These are phyloP conservation scores for Talaromyces sp. DNA, from an alignment of 2,329 filamentous ascomycete species.

Conservation along the genomic window DNA sequence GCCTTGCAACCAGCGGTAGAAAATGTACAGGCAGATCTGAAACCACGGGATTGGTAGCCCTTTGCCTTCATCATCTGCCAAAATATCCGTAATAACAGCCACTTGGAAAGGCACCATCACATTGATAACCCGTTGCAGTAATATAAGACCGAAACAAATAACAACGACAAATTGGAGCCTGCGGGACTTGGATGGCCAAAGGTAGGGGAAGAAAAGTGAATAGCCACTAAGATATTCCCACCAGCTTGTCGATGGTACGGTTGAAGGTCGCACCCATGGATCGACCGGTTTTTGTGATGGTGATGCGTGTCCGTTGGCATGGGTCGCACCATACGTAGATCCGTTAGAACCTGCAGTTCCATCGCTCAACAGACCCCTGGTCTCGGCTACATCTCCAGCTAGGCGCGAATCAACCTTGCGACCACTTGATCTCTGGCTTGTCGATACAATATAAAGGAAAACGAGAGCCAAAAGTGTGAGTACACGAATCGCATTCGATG, in stretches of 20 bases:
- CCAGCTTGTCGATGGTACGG: slow-evolving; percentile 84
- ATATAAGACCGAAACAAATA: slow-evolving; percentile 74
- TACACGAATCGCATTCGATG: slow-evolving; percentile 65
- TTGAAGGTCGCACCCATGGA: slow-evolving; percentile 85
- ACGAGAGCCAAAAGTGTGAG: slow-evolving; percentile 61
- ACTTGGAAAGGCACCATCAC: slow-evolving; percentile 80
- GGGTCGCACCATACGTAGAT: slow-evolving; percentile 45
- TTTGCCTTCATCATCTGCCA: slow-evolving; percentile 58
- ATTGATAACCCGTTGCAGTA: slow-evolving; percentile 80
- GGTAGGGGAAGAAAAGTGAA: slow-evolving; percentile 89
- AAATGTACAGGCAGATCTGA: slow-evolving; percentile 70
- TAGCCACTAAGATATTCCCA: slow-evolving; percentile 94
- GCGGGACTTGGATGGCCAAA: slow-evolving; percentile 83
- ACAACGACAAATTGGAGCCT: slow-evolving; percentile 74
- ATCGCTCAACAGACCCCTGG: slow-evolving; percentile 40
- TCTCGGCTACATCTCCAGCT: slow-evolving; percentile 41
- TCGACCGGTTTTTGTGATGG: slow-evolving; percentile 48
- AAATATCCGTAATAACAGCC: slow-evolving; percentile 70
- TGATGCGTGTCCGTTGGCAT: slow-evolving; percentile 14
- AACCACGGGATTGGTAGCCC: slow-evolving; percentile 64
- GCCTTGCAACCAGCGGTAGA: slow-evolving; percentile 79
- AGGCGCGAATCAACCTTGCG: slow-evolving; percentile 28
- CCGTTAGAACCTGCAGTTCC: slow-evolving; percentile 50
- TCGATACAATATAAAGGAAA: slow-evolving; percentile 55
- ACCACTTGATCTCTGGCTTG: slow-evolving; percentile 43